These are phyloP conservation scores for Blumeria graminis DNA, from an alignment of 2,329 filamentous ascomycete genomes.

Conservation along the genomic window DNA sequence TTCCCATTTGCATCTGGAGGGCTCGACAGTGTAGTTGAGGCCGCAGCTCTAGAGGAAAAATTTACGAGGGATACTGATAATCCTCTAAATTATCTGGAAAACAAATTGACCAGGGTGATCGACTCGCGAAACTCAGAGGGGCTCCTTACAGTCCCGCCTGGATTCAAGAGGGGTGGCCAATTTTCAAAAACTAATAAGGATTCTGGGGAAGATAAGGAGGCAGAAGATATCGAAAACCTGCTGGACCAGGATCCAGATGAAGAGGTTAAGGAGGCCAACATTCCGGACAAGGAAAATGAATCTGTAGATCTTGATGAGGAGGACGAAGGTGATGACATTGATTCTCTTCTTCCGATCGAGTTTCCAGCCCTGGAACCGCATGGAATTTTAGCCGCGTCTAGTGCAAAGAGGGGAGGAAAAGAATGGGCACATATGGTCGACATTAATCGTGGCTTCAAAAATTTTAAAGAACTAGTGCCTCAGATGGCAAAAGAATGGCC, in stretches of 20 bases:
- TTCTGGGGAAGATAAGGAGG: conserved; percentile 32
- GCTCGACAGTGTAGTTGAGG: conserved; percentile 62
- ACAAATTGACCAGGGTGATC: conserved; percentile 61
- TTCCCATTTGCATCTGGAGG: conserved; percentile 87
- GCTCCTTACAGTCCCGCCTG: conserved; percentile 60
- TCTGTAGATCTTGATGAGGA: conserved; percentile 14
- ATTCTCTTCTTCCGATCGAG: conserved; percentile 70
- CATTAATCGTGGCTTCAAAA: conserved; percentile 76
- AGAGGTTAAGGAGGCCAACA: conserved; percentile 14
- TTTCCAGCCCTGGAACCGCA: conserved; percentile 79
- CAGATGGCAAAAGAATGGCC: conserved; percentile 94
- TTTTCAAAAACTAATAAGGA: conserved; percentile 36
- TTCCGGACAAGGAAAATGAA: conserved; percentile 9
- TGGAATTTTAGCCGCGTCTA: conserved; percentile 46
- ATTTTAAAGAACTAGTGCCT: conserved; percentile 78
- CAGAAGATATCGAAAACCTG: conserved; percentile 43
- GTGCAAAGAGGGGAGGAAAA: conserved; percentile 47
- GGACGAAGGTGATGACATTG: conserved; percentile 40
- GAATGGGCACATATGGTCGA: conserved; percentile 99
- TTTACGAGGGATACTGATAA: conserved; percentile 26
- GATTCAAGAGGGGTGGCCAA: conserved; percentile 54
- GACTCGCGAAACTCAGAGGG: conserved; percentile 56
- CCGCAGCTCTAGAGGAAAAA: conserved; percentile 64
- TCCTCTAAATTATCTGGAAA: conserved; percentile 20
- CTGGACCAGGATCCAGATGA: conserved; percentile 24